A percentile compares a stretch with the other conserved stretches of the same genome.
Evolutionary conservation across 2,329 filamentous ascomycete genomes (phyloP).

Genomic region (Ophiostoma ips): DNA sequence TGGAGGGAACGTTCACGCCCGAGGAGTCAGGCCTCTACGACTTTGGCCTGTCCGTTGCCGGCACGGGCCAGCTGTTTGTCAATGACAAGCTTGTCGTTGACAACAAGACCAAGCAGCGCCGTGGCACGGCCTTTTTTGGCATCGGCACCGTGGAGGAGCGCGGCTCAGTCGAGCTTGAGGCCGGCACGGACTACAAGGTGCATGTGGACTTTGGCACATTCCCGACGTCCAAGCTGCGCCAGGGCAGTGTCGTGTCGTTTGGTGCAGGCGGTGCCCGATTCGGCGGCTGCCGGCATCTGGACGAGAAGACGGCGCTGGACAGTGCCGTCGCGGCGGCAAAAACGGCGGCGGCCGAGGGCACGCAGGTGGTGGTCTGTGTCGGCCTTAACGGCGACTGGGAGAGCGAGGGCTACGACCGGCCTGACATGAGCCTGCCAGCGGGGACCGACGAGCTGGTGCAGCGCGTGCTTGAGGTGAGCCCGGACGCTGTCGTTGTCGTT

Average conservation of each 20-base stretch:
- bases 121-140: slow-evolving; percentile 20
- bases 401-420: slow-evolving; percentile 15
- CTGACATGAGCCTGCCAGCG: slow-evolving; percentile 13
- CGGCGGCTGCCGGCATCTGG: slow-evolving; percentile 8
- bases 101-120: slow-evolving; percentile 20
- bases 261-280: slow-evolving; percentile 24
- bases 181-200: slow-evolving; percentile 19
- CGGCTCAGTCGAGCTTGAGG: slow-evolving; percentile 16
- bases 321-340: slow-evolving; percentile 22
- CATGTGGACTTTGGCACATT: slow-evolving; percentile 16
- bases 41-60: slow-evolving; percentile 20
- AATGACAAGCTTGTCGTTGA: slow-evolving; percentile 23
- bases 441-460: slow-evolving; percentile 23
- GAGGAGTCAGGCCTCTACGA: slow-evolving; percentile 20
- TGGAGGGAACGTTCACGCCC: slow-evolving; percentile 20
- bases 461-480: slow-evolving; percentile 38
- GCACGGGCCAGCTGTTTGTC: slow-evolving; percentile 22
- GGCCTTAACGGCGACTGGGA: slow-evolving; percentile 35
- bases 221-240: slow-evolving; percentile 6
- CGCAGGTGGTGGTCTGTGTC: slow-evolving; percentile 46
- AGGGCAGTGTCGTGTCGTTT: slow-evolving; percentile 29
- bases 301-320: slow-evolving; percentile 3
- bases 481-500: slow-evolving; percentile 42
- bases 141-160: slow-evolving; percentile 21
- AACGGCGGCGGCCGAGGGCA: slow-evolving; percentile 31